Evolutionary conservation across 345 rosid species (phyloP).

Genomic region (Melaleuca quinquenervia): DNA sequence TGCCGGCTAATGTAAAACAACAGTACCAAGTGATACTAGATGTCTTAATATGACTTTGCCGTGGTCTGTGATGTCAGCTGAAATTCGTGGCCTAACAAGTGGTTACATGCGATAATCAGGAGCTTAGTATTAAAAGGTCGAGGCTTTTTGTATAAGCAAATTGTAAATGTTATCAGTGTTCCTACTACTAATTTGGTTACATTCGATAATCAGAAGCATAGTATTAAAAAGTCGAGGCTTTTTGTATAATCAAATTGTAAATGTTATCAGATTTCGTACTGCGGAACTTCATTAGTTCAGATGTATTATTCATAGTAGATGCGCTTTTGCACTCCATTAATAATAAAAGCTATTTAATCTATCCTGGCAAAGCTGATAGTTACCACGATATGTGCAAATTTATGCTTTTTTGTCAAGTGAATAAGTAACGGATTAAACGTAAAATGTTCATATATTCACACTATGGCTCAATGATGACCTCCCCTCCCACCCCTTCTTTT

Average conservation of each 20-base stretch:
- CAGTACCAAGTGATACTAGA: background rate
- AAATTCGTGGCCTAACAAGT: background rate
- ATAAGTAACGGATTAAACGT: background rate
- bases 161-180: background rate
- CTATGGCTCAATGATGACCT: background rate
- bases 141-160: background rate
- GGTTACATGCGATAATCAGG: background rate
- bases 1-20: background rate
- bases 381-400: too few relatives aligned
- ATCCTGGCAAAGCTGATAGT: background rate
- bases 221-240: background rate
- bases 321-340: background rate
- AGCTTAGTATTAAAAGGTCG: background rate
- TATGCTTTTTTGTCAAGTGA: background rate
- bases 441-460: background rate
- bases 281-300: background rate
- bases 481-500: background rate
- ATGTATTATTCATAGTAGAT: background rate
- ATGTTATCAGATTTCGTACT: rapidly evolving
- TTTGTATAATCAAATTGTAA: background rate
- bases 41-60: background rate
- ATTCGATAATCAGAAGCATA: background rate
- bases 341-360: background rate
- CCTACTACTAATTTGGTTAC: too few relatives aligned
- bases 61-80: background rate